Percentiles rank a stretch among this genome's conserved stretches.
Conservation (phyloP, 2,329 filamentous ascomycete genomes). For the Calonectria hongkongensis region DNA sequence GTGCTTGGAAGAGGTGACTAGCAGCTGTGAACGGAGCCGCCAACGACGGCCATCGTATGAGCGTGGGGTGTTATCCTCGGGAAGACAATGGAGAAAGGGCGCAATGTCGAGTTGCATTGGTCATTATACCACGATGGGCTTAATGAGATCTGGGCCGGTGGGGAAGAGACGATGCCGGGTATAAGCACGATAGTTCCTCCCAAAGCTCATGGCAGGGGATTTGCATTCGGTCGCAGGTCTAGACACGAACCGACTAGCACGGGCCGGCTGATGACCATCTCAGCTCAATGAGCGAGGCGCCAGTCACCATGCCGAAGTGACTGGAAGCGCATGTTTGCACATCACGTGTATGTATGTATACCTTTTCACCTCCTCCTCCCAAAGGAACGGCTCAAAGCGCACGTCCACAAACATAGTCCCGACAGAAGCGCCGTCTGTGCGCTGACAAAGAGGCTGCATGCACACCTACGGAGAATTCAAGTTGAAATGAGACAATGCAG, state of each 20-base stretch:
- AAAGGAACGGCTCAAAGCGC: slow-evolving; percentile 11
- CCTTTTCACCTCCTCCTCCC: slow-evolving; percentile 6
- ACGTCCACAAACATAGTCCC: slow-evolving; percentile 3
- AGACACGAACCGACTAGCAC: slow-evolving; percentile 19
- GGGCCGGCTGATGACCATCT: not conserved
- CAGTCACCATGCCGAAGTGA: not conserved
- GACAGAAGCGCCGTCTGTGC: slow-evolving; percentile 24
- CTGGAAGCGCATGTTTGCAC: not conserved
- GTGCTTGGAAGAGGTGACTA: slow-evolving; percentile 7
- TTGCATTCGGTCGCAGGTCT: not conserved
- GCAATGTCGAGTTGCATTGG: slow-evolving; percentile 3
- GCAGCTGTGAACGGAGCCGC: slow-evolving; percentile 1
- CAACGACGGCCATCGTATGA: slow-evolving; percentile 22
- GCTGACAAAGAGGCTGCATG: slow-evolving; percentile 20
- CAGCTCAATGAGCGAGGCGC: not conserved
- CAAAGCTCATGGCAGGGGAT: slow-evolving; percentile 1
- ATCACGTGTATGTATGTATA: slow-evolving; percentile 30
- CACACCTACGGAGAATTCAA: slow-evolving; percentile 4
- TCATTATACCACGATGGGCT: slow-evolving; percentile 12
- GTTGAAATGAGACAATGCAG: slow-evolving; percentile 35
- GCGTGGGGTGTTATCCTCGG: not conserved
- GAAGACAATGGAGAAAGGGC: not conserved
- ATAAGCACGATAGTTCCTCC: slow-evolving; percentile 13
- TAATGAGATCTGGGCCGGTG: slow-evolving; percentile 23
- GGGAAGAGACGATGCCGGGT: slow-evolving; percentile 12